Percentiles rank a stretch among this genome's conserved stretches.
Conservation (phyloP, 176 grass and related monocot species). For the Hsuehochloa calcarea region DNA sequence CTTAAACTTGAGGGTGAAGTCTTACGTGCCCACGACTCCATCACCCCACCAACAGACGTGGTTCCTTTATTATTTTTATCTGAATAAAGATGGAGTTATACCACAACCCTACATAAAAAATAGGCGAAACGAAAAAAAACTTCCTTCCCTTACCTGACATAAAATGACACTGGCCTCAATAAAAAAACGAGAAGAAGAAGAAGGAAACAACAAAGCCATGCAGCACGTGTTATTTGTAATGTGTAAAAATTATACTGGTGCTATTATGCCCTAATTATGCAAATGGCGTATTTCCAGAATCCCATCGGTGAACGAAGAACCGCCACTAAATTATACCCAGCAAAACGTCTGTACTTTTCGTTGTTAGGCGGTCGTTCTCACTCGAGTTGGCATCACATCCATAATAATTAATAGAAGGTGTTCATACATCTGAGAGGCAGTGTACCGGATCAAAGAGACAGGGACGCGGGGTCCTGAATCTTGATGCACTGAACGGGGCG, state of each 20-base stretch:
- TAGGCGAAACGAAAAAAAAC: neutral
- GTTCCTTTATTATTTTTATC: neutral
- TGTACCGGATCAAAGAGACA: constrained; percentile 1
- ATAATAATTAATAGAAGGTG: constrained; percentile 28
- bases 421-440: constrained; percentile 4
- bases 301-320: neutral
- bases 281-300: neutral
- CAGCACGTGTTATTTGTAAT: neutral
- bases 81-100: neutral
- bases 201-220: neutral
- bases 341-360: neutral
- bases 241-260: neutral
- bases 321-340: neutral
- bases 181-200: neutral
- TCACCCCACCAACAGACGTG: too few relatives aligned
- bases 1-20: neutral
- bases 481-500: constrained; percentile 13
- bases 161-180: neutral
- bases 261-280: neutral
- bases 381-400: constrained; percentile 21
- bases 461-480: neutral
- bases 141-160: neutral
- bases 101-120: neutral
- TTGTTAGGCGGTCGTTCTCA: constrained; percentile 28
- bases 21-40: too few relatives aligned